Evolutionary conservation across 352 stramenopile genomes (phyloP), one percentile per base, ranked within the genome.

Genomic region (Phytophthora pseudosyringae): DNA sequence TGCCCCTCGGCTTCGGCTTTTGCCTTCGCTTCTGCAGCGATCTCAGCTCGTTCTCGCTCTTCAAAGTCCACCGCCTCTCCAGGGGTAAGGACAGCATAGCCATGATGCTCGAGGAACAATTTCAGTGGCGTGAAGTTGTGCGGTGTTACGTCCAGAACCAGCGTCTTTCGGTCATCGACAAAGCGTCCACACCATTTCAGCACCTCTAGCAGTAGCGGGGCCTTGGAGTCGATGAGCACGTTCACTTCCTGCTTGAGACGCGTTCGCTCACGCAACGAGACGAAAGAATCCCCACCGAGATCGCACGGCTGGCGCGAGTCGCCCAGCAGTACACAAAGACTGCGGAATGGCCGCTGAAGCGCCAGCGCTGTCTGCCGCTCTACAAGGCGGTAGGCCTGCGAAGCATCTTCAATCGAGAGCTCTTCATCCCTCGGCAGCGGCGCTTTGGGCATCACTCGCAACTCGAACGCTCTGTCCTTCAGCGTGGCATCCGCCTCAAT

Each of bases 141-240:
- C 2, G 76, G 74, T 31, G 78, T 86, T n/a, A 82, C 76, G 31
- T 89, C 78, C 26, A 88, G 26, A 26, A 89, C 80, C 10, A 89
- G 59, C 3, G 74, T 86, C 59, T 86, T 86, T 59, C 74, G 69
- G 18, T 78, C 72, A 40, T 76, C 76, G 0, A 80, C 78, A 58
- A 87, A 86, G 13, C 76, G 73, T 15, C 35, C 43, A 39, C 76
- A 87, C 78, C 81, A 90, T 59, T 82, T 85, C 32, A 88, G 64
- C 16, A 88, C 71, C 21, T 78, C 78, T 10, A 88, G 57, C 13
- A 87, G 54, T 8, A 88, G 45, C 5, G 79, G 77, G 6, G 77
- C 81, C 67, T 88, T 86, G 33, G 76, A 75, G 43, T 90, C 81
- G n/a, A 90, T 88, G 13, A 90, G 64, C 41, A 90, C 79, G 50